Evolutionary conservation across 345 rosid genomes (phyloP).

Genomic region (Aethionema arabicum): DNA sequence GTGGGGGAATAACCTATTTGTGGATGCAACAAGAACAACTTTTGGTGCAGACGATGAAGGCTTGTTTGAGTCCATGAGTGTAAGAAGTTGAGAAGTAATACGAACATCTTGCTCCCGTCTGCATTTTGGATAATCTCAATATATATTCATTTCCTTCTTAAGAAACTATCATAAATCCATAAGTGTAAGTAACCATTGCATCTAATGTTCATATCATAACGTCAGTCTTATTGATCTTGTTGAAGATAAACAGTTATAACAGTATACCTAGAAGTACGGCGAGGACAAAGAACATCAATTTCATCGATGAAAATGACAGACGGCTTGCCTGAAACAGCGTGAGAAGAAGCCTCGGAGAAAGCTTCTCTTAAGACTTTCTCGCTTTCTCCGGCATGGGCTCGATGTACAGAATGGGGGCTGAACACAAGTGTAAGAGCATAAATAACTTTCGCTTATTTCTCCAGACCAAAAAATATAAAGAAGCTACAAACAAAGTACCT

Average conservation of each 20-base stretch:
- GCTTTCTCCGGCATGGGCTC: conserved; percentile 86
- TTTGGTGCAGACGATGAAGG: conserved; percentile 44
- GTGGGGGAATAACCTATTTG: conserved; percentile 66
- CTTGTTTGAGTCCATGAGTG: conserved; percentile 78
- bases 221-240: not conserved
- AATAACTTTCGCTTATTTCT: conserved; percentile 8
- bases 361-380: conserved; percentile 78
- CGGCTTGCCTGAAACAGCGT: conserved; percentile 59
- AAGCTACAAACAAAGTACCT: conserved; percentile 48
- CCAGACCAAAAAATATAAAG: not conserved
- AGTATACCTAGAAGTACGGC: conserved; percentile 64
- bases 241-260: not conserved
- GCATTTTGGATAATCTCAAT: conserved; percentile 36
- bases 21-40: conserved; percentile 77
- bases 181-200: too few species aligned
- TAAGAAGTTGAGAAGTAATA: conserved; percentile 65
- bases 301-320: conserved; percentile 88
- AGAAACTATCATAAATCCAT: too few species aligned
- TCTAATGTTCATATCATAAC: too few species aligned
- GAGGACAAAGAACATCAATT: conserved; percentile 86
- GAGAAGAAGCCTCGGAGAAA: conserved; percentile 70
- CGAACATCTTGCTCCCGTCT: conserved; percentile 82
- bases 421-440: conserved; percentile 19
- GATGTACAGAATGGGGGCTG: conserved; percentile 80
- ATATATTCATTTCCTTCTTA: not conserved